phyloP scores from a whole-genome alignment of 2,329 filamentous ascomycete genomes.

The Rhinocladiella similis region DNA sequence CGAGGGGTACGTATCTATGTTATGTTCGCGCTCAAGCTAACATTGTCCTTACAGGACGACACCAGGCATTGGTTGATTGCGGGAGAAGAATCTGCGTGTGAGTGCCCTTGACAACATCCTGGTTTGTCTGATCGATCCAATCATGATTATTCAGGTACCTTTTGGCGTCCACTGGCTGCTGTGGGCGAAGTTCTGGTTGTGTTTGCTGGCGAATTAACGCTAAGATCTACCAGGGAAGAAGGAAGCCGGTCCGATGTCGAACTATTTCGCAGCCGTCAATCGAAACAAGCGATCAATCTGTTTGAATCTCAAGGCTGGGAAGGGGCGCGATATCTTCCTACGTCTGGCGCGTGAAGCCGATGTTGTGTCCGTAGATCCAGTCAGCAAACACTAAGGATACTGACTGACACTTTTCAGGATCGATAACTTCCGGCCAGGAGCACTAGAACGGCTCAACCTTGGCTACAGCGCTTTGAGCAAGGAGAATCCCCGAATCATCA shows the following conservation, averaged over 20 bases:
- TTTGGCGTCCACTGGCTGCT: too few species aligned
- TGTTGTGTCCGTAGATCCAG: slow-evolving; percentile 4
- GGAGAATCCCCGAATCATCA: slow-evolving; percentile 48
- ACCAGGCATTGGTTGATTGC: slow-evolving; percentile 17
- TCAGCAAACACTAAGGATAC: too few species aligned
- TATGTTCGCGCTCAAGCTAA: too few species aligned
- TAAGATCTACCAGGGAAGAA: too few species aligned
- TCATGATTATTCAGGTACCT: too few species aligned
- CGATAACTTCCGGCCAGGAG: slow-evolving; percentile 39
- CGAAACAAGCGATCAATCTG: slow-evolving; percentile 26
- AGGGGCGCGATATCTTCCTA: slow-evolving; percentile 11
- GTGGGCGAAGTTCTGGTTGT: too few species aligned
- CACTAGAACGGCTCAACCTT: slow-evolving; percentile 47
- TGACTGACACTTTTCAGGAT: slow-evolving; percentile 19
- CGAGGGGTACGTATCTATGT: background rate
- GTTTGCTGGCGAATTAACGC: too few species aligned
- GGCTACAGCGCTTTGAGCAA: slow-evolving; percentile 40
- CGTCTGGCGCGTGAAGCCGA: slow-evolving; percentile 34
- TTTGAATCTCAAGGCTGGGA: slow-evolving; percentile 18
- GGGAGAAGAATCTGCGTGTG: slow-evolving; percentile 21
- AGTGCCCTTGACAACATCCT: too few species aligned
- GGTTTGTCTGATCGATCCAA: too few species aligned
- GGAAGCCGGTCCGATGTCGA: slow-evolving; percentile 35
- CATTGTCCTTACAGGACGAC: slow-evolving; percentile 14
- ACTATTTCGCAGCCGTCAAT: slow-evolving; percentile 29